Evolutionary conservation across 2,329 filamentous ascomycete species (phyloP).

Genomic region (Colletotrichum caudatum): DNA sequence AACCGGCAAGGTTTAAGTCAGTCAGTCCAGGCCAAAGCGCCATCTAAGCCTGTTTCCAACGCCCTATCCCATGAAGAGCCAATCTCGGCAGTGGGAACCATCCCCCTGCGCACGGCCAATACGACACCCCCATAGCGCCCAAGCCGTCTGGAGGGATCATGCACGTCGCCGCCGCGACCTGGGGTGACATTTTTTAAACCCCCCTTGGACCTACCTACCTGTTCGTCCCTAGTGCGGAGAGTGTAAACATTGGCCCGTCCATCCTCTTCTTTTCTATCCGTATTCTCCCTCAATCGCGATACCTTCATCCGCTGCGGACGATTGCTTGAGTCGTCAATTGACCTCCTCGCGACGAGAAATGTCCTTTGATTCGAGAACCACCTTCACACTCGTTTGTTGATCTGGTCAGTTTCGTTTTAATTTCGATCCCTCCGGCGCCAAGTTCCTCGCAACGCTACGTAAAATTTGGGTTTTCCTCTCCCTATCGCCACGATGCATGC

Average conservation of each 20-base stretch:
- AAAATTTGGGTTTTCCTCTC: not conserved
- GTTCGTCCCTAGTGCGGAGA: constrained; percentile 13
- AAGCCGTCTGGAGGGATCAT: constrained; percentile 29
- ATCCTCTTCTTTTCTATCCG: constrained; percentile 14
- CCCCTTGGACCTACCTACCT: constrained; percentile 3
- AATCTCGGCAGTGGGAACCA: constrained; percentile 36
- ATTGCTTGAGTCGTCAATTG: constrained; percentile 21
- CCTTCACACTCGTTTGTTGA: constrained; percentile 12
- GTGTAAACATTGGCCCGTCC: constrained; percentile 19
- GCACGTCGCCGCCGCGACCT: constrained; percentile 32
- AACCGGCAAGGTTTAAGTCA: constrained; percentile 21
- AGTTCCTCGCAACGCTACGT: not conserved
- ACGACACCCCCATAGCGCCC: constrained; percentile 16
- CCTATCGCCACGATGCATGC: constrained; percentile 48
- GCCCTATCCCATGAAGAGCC: constrained; percentile 25
- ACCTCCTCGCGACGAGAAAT: constrained; percentile 9
- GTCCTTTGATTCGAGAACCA: constrained; percentile 10
- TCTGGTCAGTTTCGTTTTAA: not conserved
- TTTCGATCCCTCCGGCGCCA: not conserved
- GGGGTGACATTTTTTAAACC: constrained; percentile 25
- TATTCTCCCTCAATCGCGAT: constrained; percentile 4
- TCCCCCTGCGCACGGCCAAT: constrained; percentile 20
- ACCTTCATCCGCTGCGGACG: constrained; percentile 2
- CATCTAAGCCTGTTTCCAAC: constrained; percentile 37
- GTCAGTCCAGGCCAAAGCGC: constrained; percentile 13